Percentiles rank a stretch among this genome's conserved stretches.
phyloP scores from a whole-genome alignment of 148 eudicot species.

The Suaeda aralocaspica region DNA sequence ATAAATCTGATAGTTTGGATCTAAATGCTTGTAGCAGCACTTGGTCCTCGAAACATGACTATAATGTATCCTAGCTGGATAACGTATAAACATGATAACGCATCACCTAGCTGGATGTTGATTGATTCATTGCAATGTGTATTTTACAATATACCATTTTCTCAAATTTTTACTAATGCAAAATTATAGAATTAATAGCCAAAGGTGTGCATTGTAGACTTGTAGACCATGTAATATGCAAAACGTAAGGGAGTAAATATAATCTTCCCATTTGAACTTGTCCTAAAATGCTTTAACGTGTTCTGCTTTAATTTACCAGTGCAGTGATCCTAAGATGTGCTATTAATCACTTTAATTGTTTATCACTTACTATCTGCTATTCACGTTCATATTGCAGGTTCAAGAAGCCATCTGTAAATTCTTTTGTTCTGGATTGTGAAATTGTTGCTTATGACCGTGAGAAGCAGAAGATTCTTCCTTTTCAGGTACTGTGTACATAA shows the following conservation, averaged over 20 bases:
- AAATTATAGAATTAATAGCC: too few relatives aligned
- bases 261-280: not conserved
- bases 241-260: too few relatives aligned
- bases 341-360: not conserved
- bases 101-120: too few relatives aligned
- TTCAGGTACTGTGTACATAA: slow-evolving; percentile 53
- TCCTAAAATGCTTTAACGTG: too few relatives aligned
- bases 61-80: too few relatives aligned
- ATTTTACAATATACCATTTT: too few relatives aligned
- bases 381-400: slow-evolving; percentile 40
- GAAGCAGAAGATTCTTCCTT: slow-evolving; percentile 80
- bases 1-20: not conserved
- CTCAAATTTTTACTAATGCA: too few relatives aligned
- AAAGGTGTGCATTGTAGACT: too few relatives aligned
- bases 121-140: too few relatives aligned
- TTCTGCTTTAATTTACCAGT: slow-evolving; percentile 10
- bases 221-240: too few relatives aligned
- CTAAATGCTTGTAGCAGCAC: slow-evolving; percentile 6
- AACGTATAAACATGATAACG: too few relatives aligned
- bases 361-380: slow-evolving; percentile 15
- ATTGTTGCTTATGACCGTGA: slow-evolving; percentile 87
- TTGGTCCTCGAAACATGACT: slow-evolving; percentile 9
- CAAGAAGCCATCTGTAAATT: slow-evolving; percentile 57
- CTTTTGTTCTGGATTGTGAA: slow-evolving; percentile 92
- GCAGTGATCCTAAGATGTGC: not conserved